These are phyloP conservation scores for Golubevia sp. DNA, from an alignment of 1,284 basidiomycete species.

Conservation along the genomic window DNA sequence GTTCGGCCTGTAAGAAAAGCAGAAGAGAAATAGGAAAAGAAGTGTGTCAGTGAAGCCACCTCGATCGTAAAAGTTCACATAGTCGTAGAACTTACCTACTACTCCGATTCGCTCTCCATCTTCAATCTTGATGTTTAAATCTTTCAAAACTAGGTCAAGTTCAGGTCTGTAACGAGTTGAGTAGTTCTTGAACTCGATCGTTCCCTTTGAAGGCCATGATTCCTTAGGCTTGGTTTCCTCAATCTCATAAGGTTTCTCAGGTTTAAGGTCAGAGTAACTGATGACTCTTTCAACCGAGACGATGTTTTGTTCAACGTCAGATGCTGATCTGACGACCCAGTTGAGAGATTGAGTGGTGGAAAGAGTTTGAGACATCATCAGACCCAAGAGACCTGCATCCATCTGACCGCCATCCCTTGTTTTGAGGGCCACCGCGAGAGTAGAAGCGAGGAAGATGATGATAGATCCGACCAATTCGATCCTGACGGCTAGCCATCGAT, in stretches of 20 bases:
- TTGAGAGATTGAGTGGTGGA: conserved; percentile 66
- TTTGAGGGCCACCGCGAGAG: conserved; percentile 71
- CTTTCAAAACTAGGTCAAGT: conserved; percentile 76
- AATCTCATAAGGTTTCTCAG: conserved; percentile 72
- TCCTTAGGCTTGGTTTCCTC: conserved; percentile 31
- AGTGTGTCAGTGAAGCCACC: too few relatives aligned
- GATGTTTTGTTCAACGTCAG: conserved; percentile 91
- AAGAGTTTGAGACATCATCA: conserved; percentile 83
- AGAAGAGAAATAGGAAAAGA: too few relatives aligned
- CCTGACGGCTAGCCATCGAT: conserved; percentile 76
- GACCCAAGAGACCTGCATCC: conserved; percentile 87
- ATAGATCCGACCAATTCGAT: conserved; percentile 74
- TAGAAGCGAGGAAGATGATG: conserved; percentile 77
- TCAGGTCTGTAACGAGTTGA: conserved; percentile 82
- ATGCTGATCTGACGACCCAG: conserved; percentile 86
- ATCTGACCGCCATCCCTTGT: conserved; percentile 65
- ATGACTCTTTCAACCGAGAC: conserved; percentile 72
- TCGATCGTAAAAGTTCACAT: too few relatives aligned
- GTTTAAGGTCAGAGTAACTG: conserved; percentile 72
- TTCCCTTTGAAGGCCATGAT: conserved; percentile 77
- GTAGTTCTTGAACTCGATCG: conserved; percentile 79
- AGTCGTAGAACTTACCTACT: too few relatives aligned
- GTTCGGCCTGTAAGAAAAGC: conserved; percentile 71
- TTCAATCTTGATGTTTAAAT: conserved; percentile 71
- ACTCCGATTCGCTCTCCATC: conserved; percentile 79